Percentiles rank a stretch among this genome's conserved stretches.
These are phyloP conservation scores for Cordia subcordata DNA, from an alignment of 257 asterid genomes.

Conservation along the genomic window DNA sequence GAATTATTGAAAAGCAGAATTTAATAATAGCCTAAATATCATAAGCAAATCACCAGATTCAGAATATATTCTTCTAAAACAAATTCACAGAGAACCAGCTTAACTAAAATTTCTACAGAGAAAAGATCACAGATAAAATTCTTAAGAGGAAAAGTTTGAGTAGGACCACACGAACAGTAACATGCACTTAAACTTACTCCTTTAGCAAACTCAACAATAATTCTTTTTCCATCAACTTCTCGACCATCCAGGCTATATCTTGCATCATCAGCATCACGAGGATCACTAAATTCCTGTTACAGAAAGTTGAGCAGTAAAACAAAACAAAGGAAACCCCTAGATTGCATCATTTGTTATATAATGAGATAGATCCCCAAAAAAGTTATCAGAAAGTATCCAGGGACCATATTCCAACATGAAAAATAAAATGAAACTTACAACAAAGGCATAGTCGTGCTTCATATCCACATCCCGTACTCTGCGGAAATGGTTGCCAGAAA, in stretches of 20 bases:
- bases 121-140: too few relatives aligned
- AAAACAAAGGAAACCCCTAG: constrained; percentile 21
- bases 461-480: constrained; percentile 99
- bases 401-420: neutral
- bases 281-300: constrained; percentile 85
- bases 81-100: too few relatives aligned
- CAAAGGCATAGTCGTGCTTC: constrained; percentile 99
- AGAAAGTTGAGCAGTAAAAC: constrained; percentile 18
- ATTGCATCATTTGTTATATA: constrained; percentile 6
- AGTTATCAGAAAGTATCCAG: constrained; percentile 9
- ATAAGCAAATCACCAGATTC: too few relatives aligned
- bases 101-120: too few relatives aligned
- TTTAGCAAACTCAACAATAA: constrained; percentile 84
- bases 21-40: too few relatives aligned
- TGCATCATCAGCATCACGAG: constrained; percentile 99
- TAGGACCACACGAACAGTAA: too few relatives aligned
- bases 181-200: constrained; percentile 43
- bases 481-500: constrained; percentile 99
- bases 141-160: too few relatives aligned
- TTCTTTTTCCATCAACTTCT: constrained; percentile 92
- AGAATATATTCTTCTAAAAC: too few relatives aligned
- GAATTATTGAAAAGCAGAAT: too few relatives aligned
- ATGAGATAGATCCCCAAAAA: neutral
- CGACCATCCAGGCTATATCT: constrained; percentile 73
- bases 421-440: constrained; percentile 47